phyloP scores from a whole-genome alignment of 768 basidiomycete species.

The Saitozyma sp. region DNA sequence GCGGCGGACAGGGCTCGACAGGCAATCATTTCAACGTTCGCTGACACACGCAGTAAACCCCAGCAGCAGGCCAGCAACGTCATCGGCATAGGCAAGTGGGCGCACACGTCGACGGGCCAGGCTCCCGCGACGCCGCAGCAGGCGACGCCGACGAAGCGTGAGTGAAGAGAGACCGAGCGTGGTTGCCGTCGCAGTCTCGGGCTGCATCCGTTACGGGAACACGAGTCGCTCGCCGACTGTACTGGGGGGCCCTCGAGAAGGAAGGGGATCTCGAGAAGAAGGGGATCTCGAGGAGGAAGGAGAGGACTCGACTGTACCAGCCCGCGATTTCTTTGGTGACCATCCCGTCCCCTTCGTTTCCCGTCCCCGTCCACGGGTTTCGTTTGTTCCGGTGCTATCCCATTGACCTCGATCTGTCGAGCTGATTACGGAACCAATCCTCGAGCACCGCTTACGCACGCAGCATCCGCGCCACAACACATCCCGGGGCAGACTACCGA shows the following conservation, averaged over 20 bases:
- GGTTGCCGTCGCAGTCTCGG: no score
- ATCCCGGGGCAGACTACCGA: conserved; percentile 43
- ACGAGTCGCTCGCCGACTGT: background rate
- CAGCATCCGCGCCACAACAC: conserved; percentile 19
- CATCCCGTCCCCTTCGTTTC: background rate
- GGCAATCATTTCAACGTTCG: background rate
- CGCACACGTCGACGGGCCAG: conserved; percentile 35
- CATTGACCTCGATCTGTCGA: no score
- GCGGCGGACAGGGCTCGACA: background rate
- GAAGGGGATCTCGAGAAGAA: no score
- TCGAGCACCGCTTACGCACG: background rate
- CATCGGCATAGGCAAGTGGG: conserved; percentile 49
- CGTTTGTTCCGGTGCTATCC: no score
- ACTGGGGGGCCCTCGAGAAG: background rate
- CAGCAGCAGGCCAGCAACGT: conserved; percentile 33
- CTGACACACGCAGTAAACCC: conserved; percentile 20
- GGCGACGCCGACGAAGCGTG: background rate
- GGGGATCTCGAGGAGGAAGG: no score
- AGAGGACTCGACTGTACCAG: no score
- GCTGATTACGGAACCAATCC: no score
- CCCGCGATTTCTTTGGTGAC: no score
- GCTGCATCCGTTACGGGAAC: background rate
- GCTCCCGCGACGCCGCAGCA: conserved; percentile 12
- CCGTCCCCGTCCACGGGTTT: no score
- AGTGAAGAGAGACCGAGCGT: no score